A percentile compares a stretch with the other conserved stretches of the same genome.
phyloP scores from a whole-genome alignment of 2,329 filamentous ascomycete genomes.

The Didymella lethalis region DNA sequence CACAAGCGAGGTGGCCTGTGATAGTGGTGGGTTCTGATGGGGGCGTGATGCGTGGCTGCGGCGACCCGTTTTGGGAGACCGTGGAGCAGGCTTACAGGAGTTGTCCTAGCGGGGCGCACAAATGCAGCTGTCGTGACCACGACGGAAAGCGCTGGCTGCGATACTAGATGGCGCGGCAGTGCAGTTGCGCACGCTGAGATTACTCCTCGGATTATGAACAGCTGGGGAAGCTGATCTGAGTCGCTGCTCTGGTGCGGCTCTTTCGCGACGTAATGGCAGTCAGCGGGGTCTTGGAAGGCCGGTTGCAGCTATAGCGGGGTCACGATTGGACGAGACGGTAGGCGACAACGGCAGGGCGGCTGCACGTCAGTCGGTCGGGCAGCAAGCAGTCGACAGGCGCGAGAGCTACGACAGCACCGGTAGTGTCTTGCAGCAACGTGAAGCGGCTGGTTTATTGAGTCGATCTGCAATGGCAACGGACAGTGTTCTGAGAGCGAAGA shows the following conservation, averaged over 20 bases:
- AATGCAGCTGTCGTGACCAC: slow-evolving; percentile 26
- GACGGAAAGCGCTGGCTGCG: slow-evolving; percentile 36
- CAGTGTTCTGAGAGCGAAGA: slow-evolving; percentile 24
- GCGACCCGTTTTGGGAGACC: slow-evolving; percentile 38
- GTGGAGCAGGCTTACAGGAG: slow-evolving; percentile 29
- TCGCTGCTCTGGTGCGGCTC: slow-evolving; percentile 38
- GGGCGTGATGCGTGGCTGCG: slow-evolving; percentile 42
- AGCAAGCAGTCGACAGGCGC: slow-evolving; percentile 35
- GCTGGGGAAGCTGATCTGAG: slow-evolving; percentile 10
- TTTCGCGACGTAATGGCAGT: slow-evolving; percentile 35
- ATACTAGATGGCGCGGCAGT: slow-evolving; percentile 27
- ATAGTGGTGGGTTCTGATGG: slow-evolving; percentile 14
- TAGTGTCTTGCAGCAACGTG: slow-evolving; percentile 28
- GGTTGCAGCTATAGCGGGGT: slow-evolving; percentile 35
- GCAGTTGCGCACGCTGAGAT: slow-evolving; percentile 26
- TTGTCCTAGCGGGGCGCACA: slow-evolving; percentile 26
- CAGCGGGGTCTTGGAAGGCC: slow-evolving; percentile 29
- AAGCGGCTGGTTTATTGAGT: slow-evolving; percentile 14
- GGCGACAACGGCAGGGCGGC: slow-evolving; percentile 34
- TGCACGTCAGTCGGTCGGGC: slow-evolving; percentile 48
- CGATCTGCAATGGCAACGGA: slow-evolving; percentile 17
- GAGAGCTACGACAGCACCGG: slow-evolving; percentile 12
- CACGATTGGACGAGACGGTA: slow-evolving; percentile 34
- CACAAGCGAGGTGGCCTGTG: slow-evolving; percentile 43
- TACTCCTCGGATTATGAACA: slow-evolving; percentile 1